Conservation (phyloP, 768 basidiomycete genomes). For the Sarcomyxa edulis region DNA sequence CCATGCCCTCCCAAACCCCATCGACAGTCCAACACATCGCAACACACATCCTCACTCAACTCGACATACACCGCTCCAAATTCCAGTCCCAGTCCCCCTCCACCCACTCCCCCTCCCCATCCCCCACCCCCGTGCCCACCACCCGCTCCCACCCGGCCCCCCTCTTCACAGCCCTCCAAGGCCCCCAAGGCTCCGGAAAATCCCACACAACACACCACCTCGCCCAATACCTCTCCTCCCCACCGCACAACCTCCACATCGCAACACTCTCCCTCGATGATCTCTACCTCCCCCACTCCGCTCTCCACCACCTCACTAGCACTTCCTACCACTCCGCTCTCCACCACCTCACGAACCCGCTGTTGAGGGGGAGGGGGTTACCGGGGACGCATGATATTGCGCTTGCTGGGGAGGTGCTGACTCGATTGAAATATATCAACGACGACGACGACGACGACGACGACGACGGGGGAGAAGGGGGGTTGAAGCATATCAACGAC, state of each 20-base stretch:
- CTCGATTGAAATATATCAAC: constrained; percentile 33
- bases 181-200: constrained; percentile 94
- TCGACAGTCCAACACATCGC: no score
- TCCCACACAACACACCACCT: constrained; percentile 69
- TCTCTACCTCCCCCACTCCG: constrained; percentile 74
- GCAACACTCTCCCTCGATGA: constrained; percentile 78
- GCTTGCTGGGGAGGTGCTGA: constrained; percentile 54
- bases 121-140: neutral
- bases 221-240: constrained; percentile 30
- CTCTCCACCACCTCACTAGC: constrained; percentile 46
- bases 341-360: constrained; percentile 49
- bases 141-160: constrained; percentile 29
- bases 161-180: constrained; percentile 84
- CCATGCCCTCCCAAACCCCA: no score
- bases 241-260: constrained; percentile 48
- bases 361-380: constrained; percentile 83
- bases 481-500: constrained; percentile 32
- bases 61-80: no score
- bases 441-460: constrained; percentile 14
- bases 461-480: constrained; percentile 15
- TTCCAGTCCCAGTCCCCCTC: no score
- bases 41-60: no score
- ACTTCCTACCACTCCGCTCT: constrained; percentile 51
- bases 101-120: no score
- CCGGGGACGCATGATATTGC: constrained; percentile 88